Evolutionary conservation across 495 filamentous ascomycete species (phyloP).

Genomic region (Sabuloglossum arenarium): DNA sequence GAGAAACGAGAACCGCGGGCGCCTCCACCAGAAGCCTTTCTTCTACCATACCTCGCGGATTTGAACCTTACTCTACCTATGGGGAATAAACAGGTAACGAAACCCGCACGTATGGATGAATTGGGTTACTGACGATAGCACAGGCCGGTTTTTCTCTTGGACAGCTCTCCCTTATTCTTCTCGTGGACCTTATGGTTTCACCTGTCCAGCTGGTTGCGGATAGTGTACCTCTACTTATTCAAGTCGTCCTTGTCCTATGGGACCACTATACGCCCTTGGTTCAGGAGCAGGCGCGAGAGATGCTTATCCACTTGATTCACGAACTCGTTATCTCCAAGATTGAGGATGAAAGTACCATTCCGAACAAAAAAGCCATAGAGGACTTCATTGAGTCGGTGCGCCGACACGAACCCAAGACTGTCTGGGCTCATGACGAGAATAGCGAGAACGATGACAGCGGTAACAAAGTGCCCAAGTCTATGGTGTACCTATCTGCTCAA

Average conservation of each 20-base stretch:
- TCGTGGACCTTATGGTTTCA: conserved; percentile 91
- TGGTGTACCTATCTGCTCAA: conserved; percentile 61
- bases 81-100: conserved; percentile 59
- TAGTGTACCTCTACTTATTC: conserved; percentile 64
- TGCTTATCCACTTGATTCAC: conserved; percentile 95
- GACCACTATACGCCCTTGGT: conserved; percentile 91
- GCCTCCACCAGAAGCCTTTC: conserved; percentile 49
- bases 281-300: conserved; percentile 88
- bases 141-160: conserved; percentile 69
- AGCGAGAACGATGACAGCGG: conserved; percentile 45
- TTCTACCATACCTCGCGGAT: conserved; percentile 76
- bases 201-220: conserved; percentile 59
- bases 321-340: conserved; percentile 85
- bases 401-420: conserved; percentile 59
- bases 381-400: conserved; percentile 82
- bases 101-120: not conserved
- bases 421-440: conserved; percentile 89
- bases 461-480: conserved; percentile 62
- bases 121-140: conserved; percentile 8
- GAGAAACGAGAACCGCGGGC: conserved; percentile 56
- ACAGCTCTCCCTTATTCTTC: conserved; percentile 77
- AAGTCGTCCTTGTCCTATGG: conserved; percentile 87
- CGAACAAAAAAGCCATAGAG: conserved; percentile 57
- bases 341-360: conserved; percentile 43
- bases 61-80: conserved; percentile 58